These are phyloP conservation scores for Alnus glutinosa DNA, from an alignment of 306 rosid genomes.

Conservation along the genomic window DNA sequence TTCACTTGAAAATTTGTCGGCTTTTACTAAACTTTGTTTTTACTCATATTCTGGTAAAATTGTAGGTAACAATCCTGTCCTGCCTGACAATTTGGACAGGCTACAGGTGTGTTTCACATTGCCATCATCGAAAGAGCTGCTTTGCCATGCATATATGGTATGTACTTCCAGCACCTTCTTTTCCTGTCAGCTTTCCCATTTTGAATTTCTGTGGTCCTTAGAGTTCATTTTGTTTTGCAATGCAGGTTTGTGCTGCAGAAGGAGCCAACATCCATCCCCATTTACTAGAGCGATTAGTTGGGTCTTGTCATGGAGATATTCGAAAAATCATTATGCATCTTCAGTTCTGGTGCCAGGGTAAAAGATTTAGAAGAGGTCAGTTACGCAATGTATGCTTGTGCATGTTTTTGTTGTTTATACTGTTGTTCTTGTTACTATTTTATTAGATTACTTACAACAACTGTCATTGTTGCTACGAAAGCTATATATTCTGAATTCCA, in stretches of 20 bases:
- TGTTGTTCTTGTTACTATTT: background rate
- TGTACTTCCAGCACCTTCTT: slow-evolving; percentile 29
- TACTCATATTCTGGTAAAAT: slow-evolving; percentile 38
- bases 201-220: slow-evolving; percentile 19
- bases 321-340: slow-evolving; percentile 80
- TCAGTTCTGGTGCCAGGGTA: slow-evolving; percentile 93
- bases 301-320: slow-evolving; percentile 64
- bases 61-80: slow-evolving; percentile 55
- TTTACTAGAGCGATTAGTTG: slow-evolving; percentile 59
- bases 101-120: slow-evolving; percentile 52
- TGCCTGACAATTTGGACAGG: slow-evolving; percentile 58
- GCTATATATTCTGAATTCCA: background rate
- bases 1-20: slow-evolving; percentile 21
- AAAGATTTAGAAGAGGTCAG: slow-evolving; percentile 52
- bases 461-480: background rate
- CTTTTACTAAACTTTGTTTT: slow-evolving; percentile 14
- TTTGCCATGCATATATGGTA: slow-evolving; percentile 68
- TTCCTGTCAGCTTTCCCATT: slow-evolving; percentile 6
- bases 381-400: slow-evolving; percentile 18
- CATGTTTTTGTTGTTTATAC: background rate
- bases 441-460: background rate
- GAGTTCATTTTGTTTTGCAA: slow-evolving; percentile 24
- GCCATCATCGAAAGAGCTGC: slow-evolving; percentile 66
- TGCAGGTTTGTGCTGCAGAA: slow-evolving; percentile 81
- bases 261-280: slow-evolving; percentile 46